Percentiles rank a stretch among this genome's conserved stretches.
Conservation (phyloP, 495 filamentous ascomycete genomes). For the Trichoderma erinaceum region DNA sequence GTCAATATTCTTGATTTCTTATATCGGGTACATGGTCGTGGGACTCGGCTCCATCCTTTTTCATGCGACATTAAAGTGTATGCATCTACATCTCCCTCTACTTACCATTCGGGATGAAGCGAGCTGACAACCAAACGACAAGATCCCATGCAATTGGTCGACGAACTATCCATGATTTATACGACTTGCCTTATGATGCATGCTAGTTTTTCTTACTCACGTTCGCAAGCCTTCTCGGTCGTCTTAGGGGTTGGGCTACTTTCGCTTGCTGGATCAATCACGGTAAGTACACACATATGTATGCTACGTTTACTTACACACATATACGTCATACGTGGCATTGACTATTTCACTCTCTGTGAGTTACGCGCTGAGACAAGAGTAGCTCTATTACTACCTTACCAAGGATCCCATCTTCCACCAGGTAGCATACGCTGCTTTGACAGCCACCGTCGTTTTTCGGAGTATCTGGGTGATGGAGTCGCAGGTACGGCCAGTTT, state of each 20-base stretch:
- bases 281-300: slow-evolving; percentile 33
- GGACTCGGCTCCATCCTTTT: slow-evolving; percentile 77
- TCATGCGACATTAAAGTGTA: slow-evolving; percentile 77
- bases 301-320: not conserved
- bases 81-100: slow-evolving; percentile 19
- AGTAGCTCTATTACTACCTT: slow-evolving; percentile 76
- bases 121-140: slow-evolving; percentile 20
- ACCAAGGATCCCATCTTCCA: slow-evolving; percentile 91
- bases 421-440: slow-evolving; percentile 75
- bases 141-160: slow-evolving; percentile 97
- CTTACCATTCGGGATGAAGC: not conserved
- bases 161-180: slow-evolving; percentile 97
- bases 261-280: slow-evolving; percentile 69
- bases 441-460: slow-evolving; percentile 73
- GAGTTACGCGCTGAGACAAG: not conserved
- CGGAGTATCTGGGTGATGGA: slow-evolving; percentile 93
- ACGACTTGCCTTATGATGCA: slow-evolving; percentile 85
- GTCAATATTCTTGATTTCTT: slow-evolving; percentile 63
- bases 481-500: slow-evolving; percentile 56
- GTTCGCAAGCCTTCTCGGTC: slow-evolving; percentile 46
- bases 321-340: not conserved
- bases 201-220: slow-evolving; percentile 73
- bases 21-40: slow-evolving; percentile 70
- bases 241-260: slow-evolving; percentile 56
- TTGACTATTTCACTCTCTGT: not conserved